Base-by-base conservation (phyloP, 164 flowering plant species). In the Nymphaea thermarum region DNA sequence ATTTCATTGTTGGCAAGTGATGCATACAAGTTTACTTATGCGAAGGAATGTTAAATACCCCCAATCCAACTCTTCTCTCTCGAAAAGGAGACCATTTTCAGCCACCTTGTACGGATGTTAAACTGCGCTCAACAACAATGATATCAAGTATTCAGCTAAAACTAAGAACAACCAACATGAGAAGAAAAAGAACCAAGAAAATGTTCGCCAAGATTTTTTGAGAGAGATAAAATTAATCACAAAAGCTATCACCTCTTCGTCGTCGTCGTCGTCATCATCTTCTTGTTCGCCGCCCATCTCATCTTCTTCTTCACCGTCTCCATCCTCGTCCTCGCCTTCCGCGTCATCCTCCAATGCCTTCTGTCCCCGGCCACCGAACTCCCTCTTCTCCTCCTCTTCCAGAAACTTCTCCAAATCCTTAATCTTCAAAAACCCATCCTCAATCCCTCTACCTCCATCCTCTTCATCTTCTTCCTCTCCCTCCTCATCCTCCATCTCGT, bases 351-450 rank as follows among this genome's bases (percentile, higher is more conserved):
- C 57, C 6, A 14, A 43, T 44, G 65, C 70, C 42, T 68, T 71
- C 67, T 75, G 73, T 43, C 74, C 71, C 62, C 71, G 64, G 53
- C 77, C 69, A 4, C 93, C 96, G 69, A 78, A 87, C 68, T 88
- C 96, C 64, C 79, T 71, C 15, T 75, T 90, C 70, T 90, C 98
- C 42, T 78, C 93, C 16, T 85, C 80, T 71, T 84, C 89, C 80
- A 90, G 65, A 80, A 66, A 90, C 77, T 86, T 80, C 74, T 84
- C 80, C 84, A 89, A 76, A 6, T 88, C 93, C 76, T 88, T 83
- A 41, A 87, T 77, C 79, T 84, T 87, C 75, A 92, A 75, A 80
- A 92, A 92, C 76, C 64, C 62, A 78, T 90, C 96, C 69, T 92
- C 96, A 59, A 92, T 76, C 42, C 84, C 89, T 3, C 66, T 78